Evolutionary conservation across 768 basidiomycete species (phyloP), one percentile per base, ranked within the genome.

Genomic region (Boletales sp.): DNA sequence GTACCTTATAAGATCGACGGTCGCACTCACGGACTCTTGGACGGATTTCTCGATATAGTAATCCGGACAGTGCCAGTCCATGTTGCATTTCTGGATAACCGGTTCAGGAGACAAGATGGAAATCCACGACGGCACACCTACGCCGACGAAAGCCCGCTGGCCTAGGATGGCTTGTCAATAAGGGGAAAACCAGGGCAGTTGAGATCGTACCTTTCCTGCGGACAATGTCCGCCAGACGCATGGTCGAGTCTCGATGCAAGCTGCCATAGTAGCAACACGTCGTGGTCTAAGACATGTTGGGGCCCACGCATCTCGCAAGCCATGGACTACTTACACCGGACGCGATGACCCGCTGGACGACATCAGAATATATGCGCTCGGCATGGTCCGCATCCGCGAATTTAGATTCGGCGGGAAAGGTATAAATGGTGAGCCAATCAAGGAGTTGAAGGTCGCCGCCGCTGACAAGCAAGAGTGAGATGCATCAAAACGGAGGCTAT

Each of bases 181-280:
- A 28, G 48, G 37, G 44, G 25, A 21, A 18, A 13, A 9, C 38
- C 7, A 32, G 4, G 12, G 12, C 38, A 32, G 31, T 19, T 28
- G 28, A n/a, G 32, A 21, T 28, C 75, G 59, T 50, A 79, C 88
- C 89, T 59, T 70, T 69, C n/a, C 61, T 63, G 56, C 83, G 77
- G 10, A 87, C 78, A 32, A 89, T 78, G 37, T 91, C 83, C 2
- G 90, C 94, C 6, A 98, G 80, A 33, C 80, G 70, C 70, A 87
- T 90, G 8, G 91, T 92, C 0, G 86, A 79, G 49, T 87, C 85
- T 21, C 85, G 71, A 65, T 98, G 92, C 13, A 94, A 68, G 2
- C 83, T 86, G 8, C 83, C 90, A 63, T 90, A 95, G 68, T 94
- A 96, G 65, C 91, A 96, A 61, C 85, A 90, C 0, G 94, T 96